These are phyloP conservation scores for Casaregolazyma suthepensis DNA, from an alignment of 1,139 yeast species.

Conservation along the genomic window DNA sequence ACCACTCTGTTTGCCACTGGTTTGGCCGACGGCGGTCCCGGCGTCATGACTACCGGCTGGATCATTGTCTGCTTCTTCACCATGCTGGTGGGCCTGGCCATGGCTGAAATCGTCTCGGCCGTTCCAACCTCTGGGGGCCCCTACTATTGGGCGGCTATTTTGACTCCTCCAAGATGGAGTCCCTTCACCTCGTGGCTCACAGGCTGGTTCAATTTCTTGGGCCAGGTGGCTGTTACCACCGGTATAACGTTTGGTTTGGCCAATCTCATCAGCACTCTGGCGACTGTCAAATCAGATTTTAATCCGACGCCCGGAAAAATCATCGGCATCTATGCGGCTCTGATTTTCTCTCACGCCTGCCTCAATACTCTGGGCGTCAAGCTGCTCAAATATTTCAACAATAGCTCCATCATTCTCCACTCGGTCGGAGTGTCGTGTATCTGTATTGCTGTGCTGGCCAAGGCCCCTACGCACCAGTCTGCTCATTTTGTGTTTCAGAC, in stretches of 20 bases:
- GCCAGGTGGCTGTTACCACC: constrained; percentile 51
- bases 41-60: constrained; percentile 63
- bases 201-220: constrained; percentile 54
- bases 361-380: constrained; percentile 47
- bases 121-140: constrained; percentile 66
- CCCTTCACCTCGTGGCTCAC: constrained; percentile 49
- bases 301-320: constrained; percentile 42
- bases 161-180: constrained; percentile 44
- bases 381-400: constrained; percentile 53
- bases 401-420: constrained; percentile 53
- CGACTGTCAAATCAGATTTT: constrained; percentile 45
- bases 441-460: constrained; percentile 34
- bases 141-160: constrained; percentile 47
- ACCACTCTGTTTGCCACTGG: constrained; percentile 36
- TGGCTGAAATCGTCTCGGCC: constrained; percentile 54
- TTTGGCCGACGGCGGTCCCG: constrained; percentile 50
- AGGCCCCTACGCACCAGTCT: constrained; percentile 26
- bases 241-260: constrained; percentile 58
- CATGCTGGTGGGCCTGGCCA: constrained; percentile 31
- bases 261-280: constrained; percentile 47
- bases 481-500: constrained; percentile 30
- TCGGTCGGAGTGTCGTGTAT: constrained; percentile 50
- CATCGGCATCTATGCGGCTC: constrained; percentile 53
- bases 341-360: constrained; percentile 41
- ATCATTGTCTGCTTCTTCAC: constrained; percentile 45